These are phyloP conservation scores for Boletus insuetus DNA, from an alignment of 768 basidiomycete genomes.

Conservation along the genomic window DNA sequence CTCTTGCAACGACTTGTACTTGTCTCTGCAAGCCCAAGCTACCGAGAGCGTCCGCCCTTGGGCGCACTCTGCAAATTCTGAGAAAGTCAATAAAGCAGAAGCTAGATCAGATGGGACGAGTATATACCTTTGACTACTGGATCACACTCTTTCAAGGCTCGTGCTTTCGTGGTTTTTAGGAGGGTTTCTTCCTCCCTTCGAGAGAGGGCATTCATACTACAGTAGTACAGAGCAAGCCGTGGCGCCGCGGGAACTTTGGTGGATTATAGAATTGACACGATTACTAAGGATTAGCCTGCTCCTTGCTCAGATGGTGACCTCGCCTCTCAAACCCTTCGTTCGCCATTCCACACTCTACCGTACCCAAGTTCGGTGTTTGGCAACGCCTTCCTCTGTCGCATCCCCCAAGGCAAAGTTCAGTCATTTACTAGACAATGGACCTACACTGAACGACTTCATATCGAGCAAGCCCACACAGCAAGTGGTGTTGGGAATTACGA, in stretches of 20 bases:
- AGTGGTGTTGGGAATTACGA: conserved; percentile 69
- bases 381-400: conserved; percentile 40
- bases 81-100: background rate
- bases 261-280: background rate
- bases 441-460: conserved; percentile 79
- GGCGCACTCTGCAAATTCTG: conserved; percentile 86
- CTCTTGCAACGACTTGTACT: conserved; percentile 66
- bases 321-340: conserved; percentile 9
- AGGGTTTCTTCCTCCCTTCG: conserved; percentile 86
- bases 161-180: conserved; percentile 75
- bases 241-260: conserved; percentile 2
- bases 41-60: conserved; percentile 79
- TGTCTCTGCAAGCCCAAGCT: conserved; percentile 76
- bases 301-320: conserved; percentile 9
- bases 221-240: background rate
- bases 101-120: background rate
- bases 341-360: conserved; percentile 6
- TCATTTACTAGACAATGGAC: conserved; percentile 59
- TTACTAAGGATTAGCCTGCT: conserved; percentile 6
- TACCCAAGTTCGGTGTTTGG: conserved; percentile 41
- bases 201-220: conserved; percentile 80
- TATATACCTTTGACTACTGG: conserved; percentile 60
- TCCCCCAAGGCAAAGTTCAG: conserved; percentile 38
- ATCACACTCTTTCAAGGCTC: conserved; percentile 79
- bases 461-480: conserved; percentile 53